A percentile compares a stretch with the other conserved stretches of the same genome.
Evolutionary conservation across 345 rosid species (phyloP).

Genomic region (Eucalyptus polyanthemos): DNA sequence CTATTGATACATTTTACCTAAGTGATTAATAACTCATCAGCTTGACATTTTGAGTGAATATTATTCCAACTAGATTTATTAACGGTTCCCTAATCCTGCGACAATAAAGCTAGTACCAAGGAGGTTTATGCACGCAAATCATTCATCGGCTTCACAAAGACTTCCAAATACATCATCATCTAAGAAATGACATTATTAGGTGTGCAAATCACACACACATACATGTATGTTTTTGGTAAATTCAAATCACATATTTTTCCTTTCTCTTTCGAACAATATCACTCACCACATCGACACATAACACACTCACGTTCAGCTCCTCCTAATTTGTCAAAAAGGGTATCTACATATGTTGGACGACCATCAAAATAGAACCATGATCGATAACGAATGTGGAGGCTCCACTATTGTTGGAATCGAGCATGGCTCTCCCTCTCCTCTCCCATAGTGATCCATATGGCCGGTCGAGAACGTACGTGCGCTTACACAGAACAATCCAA

Average conservation of each 20-base stretch:
- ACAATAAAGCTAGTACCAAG: not conserved
- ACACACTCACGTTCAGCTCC: not conserved
- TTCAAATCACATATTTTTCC: not conserved
- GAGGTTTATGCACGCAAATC: not conserved
- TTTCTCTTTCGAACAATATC: not conserved
- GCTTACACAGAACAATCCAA: not conserved
- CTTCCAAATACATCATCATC: not conserved
- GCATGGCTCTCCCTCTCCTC: not conserved
- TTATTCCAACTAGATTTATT: not conserved
- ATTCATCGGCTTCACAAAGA: not conserved
- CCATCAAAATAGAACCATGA: not conserved
- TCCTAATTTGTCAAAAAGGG: not conserved
- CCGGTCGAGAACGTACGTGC: too few relatives aligned
- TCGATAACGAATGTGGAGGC: not conserved
- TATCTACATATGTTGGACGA: not conserved
- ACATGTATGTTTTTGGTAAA: too few relatives aligned
- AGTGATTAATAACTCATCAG: not conserved
- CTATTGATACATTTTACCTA: not conserved
- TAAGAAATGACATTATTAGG: not conserved
- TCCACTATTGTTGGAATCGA: not conserved
- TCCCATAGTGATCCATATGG: not conserved
- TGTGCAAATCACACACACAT: not conserved
- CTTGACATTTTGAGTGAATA: not conserved
- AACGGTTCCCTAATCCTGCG: fast-evolving
- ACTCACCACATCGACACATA: not conserved